Percentiles rank a stretch among this genome's conserved stretches.
These are phyloP conservation scores for Selaginella moellendorffii DNA, from an alignment of 75 land plant genomes.

Conservation along the genomic window DNA sequence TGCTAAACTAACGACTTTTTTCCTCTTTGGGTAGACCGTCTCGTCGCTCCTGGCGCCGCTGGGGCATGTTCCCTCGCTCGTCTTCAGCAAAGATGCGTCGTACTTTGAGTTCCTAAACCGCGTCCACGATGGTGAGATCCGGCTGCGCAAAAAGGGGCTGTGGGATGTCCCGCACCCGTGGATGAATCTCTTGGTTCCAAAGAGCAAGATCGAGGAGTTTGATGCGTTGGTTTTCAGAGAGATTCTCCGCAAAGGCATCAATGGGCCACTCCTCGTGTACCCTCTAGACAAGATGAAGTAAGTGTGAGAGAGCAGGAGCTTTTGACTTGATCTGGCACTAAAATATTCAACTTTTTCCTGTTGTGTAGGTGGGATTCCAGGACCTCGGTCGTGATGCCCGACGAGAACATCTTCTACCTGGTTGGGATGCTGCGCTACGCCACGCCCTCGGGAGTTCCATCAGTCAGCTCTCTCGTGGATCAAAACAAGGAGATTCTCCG, in stretches of 20 bases:
- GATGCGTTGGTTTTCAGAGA: slow-evolving; percentile 44
- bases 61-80: slow-evolving; percentile 37
- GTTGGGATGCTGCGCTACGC: slow-evolving; percentile 43
- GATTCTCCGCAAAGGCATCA: slow-evolving; percentile 34
- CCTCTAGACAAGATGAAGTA: slow-evolving; percentile 66
- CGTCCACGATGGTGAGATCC: slow-evolving; percentile 54
- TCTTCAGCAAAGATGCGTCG: slow-evolving; percentile 45
- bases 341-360: background rate
- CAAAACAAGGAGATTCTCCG: slow-evolving; percentile 38
- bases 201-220: slow-evolving; percentile 39
- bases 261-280: slow-evolving; percentile 67
- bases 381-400: slow-evolving; percentile 51
- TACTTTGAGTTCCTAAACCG: slow-evolving; percentile 71
- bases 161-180: slow-evolving; percentile 92
- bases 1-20: slow-evolving; percentile 1
- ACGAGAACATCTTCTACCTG: slow-evolving; percentile 59
- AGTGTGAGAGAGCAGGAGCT: too few species aligned
- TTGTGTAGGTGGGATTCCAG: slow-evolving; percentile 56
- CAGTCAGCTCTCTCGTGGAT: slow-evolving; percentile 23
- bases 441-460: slow-evolving; percentile 25
- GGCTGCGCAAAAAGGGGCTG: slow-evolving; percentile 38
- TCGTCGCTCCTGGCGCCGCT: slow-evolving; percentile 29
- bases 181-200: slow-evolving; percentile 77
- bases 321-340: background rate
- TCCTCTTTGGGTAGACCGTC: slow-evolving; percentile 5